These are phyloP conservation scores for Beauveria caledonica DNA, from an alignment of 2,329 filamentous ascomycete genomes.

Conservation along the genomic window DNA sequence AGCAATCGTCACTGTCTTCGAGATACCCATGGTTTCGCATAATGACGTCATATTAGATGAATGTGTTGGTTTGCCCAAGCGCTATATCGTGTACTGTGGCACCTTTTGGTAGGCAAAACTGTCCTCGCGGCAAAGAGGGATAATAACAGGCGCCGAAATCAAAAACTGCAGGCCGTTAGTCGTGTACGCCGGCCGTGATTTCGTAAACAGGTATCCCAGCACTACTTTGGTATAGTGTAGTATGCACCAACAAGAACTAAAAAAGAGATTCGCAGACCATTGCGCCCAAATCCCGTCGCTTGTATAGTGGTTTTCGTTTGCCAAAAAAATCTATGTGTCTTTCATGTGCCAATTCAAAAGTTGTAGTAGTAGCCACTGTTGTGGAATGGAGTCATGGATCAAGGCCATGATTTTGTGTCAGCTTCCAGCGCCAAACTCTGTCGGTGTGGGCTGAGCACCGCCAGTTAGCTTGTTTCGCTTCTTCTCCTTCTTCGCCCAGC, in stretches of 20 bases:
- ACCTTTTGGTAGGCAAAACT: not conserved
- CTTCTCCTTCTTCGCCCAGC: slow-evolving; percentile 77
- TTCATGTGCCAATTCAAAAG: not conserved
- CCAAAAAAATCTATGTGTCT: not conserved
- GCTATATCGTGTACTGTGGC: slow-evolving; percentile 2
- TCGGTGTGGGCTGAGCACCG: slow-evolving; percentile 14
- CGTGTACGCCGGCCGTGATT: slow-evolving; percentile 2
- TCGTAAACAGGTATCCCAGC: not conserved
- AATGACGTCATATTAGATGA: not conserved
- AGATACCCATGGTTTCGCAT: not conserved
- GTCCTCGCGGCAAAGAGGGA: not conserved
- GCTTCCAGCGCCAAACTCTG: slow-evolving; percentile 19
- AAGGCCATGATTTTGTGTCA: slow-evolving; percentile 4
- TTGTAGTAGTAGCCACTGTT: not conserved
- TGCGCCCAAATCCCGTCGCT: slow-evolving; percentile 3
- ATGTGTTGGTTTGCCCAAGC: not conserved
- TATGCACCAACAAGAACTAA: slow-evolving; percentile 8
- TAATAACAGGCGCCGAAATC: not conserved
- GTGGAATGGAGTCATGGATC: not conserved
- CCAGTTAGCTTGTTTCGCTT: slow-evolving; percentile 36
- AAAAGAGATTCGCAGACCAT: not conserved
- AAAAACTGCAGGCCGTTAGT: not conserved
- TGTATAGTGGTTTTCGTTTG: not conserved
- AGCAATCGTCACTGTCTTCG: not conserved
- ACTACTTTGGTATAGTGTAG: slow-evolving; percentile 18